A percentile compares a stretch with the other conserved stretches of the same genome.
Evolutionary conservation across 495 filamentous ascomycete genomes (phyloP).

Genomic region (Aspergillus affinis): DNA sequence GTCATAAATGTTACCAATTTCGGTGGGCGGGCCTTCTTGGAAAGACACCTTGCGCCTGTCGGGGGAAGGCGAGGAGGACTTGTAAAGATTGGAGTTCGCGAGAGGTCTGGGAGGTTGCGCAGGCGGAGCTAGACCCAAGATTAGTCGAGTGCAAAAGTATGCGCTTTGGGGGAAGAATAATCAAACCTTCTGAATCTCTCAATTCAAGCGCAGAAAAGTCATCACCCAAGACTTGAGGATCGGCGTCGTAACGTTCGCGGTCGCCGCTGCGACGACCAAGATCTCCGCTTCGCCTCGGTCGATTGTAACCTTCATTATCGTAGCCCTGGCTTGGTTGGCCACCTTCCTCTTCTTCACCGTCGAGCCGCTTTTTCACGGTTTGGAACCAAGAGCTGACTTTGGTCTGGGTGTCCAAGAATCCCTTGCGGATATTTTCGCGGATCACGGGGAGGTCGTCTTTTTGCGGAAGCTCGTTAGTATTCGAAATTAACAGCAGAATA

Average conservation of each 20-base stretch:
- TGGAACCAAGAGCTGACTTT: slow-evolving; percentile 93
- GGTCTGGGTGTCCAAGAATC: slow-evolving; percentile 89
- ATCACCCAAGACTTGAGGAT: slow-evolving; percentile 83
- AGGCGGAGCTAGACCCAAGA: slow-evolving; percentile 42
- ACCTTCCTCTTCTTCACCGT: slow-evolving; percentile 73
- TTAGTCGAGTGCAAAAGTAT: background rate
- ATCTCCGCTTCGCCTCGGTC: slow-evolving; percentile 56
- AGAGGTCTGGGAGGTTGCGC: slow-evolving; percentile 61
- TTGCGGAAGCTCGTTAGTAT: background rate
- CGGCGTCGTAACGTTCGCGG: slow-evolving; percentile 91
- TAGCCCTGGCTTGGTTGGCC: slow-evolving; percentile 47
- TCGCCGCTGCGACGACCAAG: slow-evolving; percentile 69
- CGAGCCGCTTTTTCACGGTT: slow-evolving; percentile 84
- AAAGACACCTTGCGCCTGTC: slow-evolving; percentile 77
- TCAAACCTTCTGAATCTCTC: slow-evolving; percentile 68
- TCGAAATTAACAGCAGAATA: background rate
- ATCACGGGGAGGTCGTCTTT: slow-evolving; percentile 91
- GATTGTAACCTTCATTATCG: slow-evolving; percentile 39
- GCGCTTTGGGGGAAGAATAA: background rate
- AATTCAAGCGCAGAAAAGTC: slow-evolving; percentile 90
- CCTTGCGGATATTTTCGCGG: slow-evolving; percentile 88
- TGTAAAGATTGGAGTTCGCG: slow-evolving; percentile 79
- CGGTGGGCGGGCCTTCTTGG: slow-evolving; percentile 69
- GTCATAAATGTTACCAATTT: slow-evolving; percentile 75
- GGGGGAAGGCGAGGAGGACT: slow-evolving; percentile 59